Base-by-base conservation (phyloP, 2,329 filamentous ascomycete species). In the Aspergillus brasiliensis region DNA sequence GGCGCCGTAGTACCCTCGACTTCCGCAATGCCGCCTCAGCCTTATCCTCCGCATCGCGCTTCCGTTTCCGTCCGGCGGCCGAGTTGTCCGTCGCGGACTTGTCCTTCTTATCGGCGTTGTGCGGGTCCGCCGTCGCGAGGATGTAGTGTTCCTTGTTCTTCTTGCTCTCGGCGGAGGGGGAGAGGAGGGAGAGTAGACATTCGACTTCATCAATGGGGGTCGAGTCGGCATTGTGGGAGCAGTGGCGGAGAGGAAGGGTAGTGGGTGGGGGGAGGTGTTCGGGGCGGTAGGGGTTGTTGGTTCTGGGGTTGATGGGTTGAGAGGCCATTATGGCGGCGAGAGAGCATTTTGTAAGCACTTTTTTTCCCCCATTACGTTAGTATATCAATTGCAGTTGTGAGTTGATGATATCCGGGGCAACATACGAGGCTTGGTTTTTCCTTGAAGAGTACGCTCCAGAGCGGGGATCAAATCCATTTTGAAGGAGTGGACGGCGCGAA, bases 391-490 rank as follows among this genome's bases (percentile, higher is more conserved):
- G n/a, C 11, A 34, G 7, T 10, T 10, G 44, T 57, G 8, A 13
- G 15, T 11, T 40, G 25, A 44, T 38, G 28, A 11, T 48, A 59
- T 13, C 10, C 11, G 17, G 48, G 42, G 25, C 23, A 37, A 81
- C 86, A 58, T 81, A 91, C 87, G 89, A 51, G 91, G 89, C 78
- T 95, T 96, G 68, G 92, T 88, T 74, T 91, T 86, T 62, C 91
- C 93, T 72, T 96, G 91, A 3, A 97, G 82, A n/a, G 92, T 95
- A 60, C 90, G 85, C 72, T 93, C 86, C 28, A 97, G 80, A 21
- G 89, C 86, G 38, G 85, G 84, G 52, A 90, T 81, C n/a, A 97
- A 81, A 63, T 96, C 90, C 90, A 97, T 97, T 71, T 94, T 95
- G 81, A 91, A 95, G 52, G 86, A 86, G 65, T 89, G 86, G 21